A percentile compares a stretch with the other conserved stretches of the same genome.
phyloP scores from a whole-genome alignment of 2,329 filamentous ascomycete species.

The Podosphaera leucotricha region DNA sequence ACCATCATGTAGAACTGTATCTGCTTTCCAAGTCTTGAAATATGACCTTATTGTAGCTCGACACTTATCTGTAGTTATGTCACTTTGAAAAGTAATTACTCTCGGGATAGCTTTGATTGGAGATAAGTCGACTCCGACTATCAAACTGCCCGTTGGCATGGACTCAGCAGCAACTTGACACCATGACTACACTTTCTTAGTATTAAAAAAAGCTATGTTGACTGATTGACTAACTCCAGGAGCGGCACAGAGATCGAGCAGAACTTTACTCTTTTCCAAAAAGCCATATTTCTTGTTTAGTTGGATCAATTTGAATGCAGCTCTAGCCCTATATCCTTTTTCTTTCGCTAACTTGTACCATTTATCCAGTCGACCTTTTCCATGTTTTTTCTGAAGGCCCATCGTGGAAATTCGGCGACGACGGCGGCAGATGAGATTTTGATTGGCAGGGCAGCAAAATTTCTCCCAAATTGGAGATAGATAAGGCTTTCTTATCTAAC shows the following conservation, averaged over 20 bases:
- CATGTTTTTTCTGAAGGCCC: slow-evolving; percentile 97
- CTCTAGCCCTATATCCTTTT: slow-evolving; percentile 85
- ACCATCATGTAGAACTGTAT: slow-evolving; percentile 88
- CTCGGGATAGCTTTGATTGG: slow-evolving; percentile 91
- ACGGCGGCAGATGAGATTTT: not conserved
- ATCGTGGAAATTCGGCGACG: slow-evolving; percentile 23
- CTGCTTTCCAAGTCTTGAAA: slow-evolving; percentile 87
- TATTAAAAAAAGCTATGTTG: not conserved
- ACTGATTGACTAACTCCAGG: slow-evolving; percentile 45
- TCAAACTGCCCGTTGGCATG: slow-evolving; percentile 76
- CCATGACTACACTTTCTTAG: slow-evolving; percentile 43
- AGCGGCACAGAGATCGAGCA: slow-evolving; percentile 91
- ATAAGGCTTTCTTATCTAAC: too few species aligned
- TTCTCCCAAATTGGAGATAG: not conserved
- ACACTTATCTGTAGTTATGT: slow-evolving; percentile 95
- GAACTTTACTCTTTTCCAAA: slow-evolving; percentile 83
- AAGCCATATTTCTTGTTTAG: slow-evolving; percentile 99
- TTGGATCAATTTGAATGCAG: slow-evolving; percentile 94
- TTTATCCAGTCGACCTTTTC: slow-evolving; percentile 94
- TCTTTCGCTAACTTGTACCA: slow-evolving; percentile 98
- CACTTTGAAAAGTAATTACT: slow-evolving; percentile 87
- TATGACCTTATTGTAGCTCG: slow-evolving; percentile 72
- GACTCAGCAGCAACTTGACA: slow-evolving; percentile 88
- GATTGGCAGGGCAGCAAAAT: not conserved
- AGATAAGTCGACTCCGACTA: slow-evolving; percentile 79